phyloP scores from a whole-genome alignment of 140 eudicot species.

The Senecio squalidus region DNA sequence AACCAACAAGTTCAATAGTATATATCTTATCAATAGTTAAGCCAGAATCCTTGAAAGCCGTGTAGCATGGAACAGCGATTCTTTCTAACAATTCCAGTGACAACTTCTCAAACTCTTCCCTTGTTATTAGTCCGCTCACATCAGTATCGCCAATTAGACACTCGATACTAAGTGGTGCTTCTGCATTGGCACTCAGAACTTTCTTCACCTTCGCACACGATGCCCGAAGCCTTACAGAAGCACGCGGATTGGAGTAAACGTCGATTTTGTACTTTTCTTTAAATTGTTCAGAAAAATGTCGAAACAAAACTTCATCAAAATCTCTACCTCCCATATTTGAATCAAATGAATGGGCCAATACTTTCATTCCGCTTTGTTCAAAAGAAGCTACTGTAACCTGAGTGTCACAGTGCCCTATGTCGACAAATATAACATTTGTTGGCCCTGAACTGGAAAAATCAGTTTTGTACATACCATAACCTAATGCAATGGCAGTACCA shows the following conservation, averaged over 20 bases:
- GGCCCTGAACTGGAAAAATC: too few species aligned
- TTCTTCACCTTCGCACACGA: slow-evolving; percentile 77
- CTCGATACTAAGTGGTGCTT: slow-evolving; percentile 79
- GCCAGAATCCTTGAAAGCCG: slow-evolving; percentile 55
- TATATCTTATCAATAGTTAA: slow-evolving; percentile 42
- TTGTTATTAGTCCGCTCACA: slow-evolving; percentile 65
- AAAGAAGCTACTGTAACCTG: too few species aligned
- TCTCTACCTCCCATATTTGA: slow-evolving; percentile 75
- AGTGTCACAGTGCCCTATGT: too few species aligned
- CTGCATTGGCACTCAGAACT: slow-evolving; percentile 84
- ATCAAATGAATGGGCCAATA: slow-evolving; percentile 17
- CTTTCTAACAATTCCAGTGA: slow-evolving; percentile 51
- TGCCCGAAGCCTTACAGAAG: slow-evolving; percentile 47
- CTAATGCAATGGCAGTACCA: too few species aligned
- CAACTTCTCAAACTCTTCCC: slow-evolving; percentile 76
- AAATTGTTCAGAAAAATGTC: slow-evolving; percentile 54
- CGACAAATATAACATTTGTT: too few species aligned
- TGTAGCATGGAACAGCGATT: slow-evolving; percentile 45
- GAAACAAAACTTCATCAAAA: slow-evolving; percentile 79
- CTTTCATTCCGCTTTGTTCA: too few species aligned
- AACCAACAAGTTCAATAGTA: slow-evolving; percentile 81
- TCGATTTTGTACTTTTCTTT: slow-evolving; percentile 48
- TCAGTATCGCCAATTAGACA: slow-evolving; percentile 85
- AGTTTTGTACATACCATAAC: too few species aligned
- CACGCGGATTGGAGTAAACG: slow-evolving; percentile 52